A percentile compares a stretch with the other conserved stretches of the same genome.
Conservation (phyloP, 768 basidiomycete genomes). For the Boletus edulis region DNA sequence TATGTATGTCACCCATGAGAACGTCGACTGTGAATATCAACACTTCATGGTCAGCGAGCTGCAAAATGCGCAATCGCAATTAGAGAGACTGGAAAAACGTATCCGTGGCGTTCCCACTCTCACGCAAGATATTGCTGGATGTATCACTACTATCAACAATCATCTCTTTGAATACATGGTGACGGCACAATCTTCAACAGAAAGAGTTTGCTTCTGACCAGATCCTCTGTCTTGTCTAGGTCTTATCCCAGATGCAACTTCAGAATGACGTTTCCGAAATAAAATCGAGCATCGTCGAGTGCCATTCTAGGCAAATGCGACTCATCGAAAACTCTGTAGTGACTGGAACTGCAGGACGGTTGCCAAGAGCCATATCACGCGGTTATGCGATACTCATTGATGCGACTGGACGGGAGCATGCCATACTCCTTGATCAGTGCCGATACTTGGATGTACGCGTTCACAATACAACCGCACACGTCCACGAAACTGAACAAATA, state of each 20-base stretch:
- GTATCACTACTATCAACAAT: background rate
- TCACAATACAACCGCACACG: background rate
- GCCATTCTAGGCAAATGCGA: background rate
- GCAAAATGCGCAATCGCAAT: background rate
- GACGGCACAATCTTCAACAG: background rate
- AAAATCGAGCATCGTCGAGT: background rate
- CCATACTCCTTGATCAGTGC: slow-evolving; percentile 3
- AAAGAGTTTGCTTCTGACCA: background rate
- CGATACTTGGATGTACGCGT: background rate
- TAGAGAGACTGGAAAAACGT: background rate
- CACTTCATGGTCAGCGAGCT: background rate
- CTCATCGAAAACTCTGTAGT: background rate
- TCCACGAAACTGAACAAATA: background rate
- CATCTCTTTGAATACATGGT: slow-evolving; percentile 10
- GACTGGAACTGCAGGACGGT: background rate
- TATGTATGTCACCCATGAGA: background rate
- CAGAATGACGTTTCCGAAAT: background rate
- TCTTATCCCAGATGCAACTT: slow-evolving; percentile 1
- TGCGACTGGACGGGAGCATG: background rate
- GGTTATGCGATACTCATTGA: background rate
- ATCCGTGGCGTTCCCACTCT: background rate
- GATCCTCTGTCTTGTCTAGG: background rate
- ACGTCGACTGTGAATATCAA: background rate
- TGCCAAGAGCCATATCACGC: background rate
- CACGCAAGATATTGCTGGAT: background rate